Evolutionary conservation across 2,329 filamentous ascomycete genomes (phyloP).

Genomic region (Knufia fluminis): DNA sequence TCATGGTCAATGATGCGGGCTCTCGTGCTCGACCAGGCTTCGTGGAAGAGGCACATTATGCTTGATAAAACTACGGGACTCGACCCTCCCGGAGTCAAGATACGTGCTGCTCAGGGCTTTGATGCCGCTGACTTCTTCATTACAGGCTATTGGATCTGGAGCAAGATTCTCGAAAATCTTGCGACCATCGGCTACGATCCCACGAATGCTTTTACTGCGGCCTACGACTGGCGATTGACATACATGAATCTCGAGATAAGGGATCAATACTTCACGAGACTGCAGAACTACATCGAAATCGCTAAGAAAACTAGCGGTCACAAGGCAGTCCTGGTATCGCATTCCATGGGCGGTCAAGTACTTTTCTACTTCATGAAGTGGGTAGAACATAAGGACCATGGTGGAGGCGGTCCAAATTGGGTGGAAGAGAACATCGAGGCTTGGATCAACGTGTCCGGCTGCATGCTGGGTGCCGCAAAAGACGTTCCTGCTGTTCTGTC

Average conservation of each 20-base stretch:
- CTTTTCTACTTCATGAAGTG: conserved; percentile 71
- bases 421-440: conserved; percentile 82
- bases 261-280: conserved; percentile 85
- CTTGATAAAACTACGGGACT: conserved; percentile 83
- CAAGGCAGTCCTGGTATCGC: conserved; percentile 79
- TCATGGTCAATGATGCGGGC: conserved; percentile 99
- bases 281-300: conserved; percentile 85
- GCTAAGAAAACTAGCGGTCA: conserved; percentile 62
- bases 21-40: conserved; percentile 81
- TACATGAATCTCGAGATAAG: conserved; percentile 82
- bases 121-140: conserved; percentile 88
- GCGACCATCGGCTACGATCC: conserved; percentile 95
- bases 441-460: conserved; percentile 97
- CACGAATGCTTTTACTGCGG: conserved; percentile 57
- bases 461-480: conserved; percentile 92
- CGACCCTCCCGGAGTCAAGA: conserved; percentile 80
- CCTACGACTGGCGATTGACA: conserved; percentile 86
- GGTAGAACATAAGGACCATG: conserved; percentile 70
- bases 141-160: conserved; percentile 95
- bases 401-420: conserved; percentile 75
- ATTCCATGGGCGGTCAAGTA: conserved; percentile 97
- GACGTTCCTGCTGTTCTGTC: conserved; percentile 82
- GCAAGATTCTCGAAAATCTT: conserved; percentile 94
- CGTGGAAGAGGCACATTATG: conserved; percentile 96
- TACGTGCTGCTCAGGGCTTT: conserved; percentile 89